Percentiles rank a stretch among this genome's conserved stretches.
Evolutionary conservation across 192 early-diverging fungal species (phyloP).

Genomic region (Coemansia nantahalensis): DNA sequence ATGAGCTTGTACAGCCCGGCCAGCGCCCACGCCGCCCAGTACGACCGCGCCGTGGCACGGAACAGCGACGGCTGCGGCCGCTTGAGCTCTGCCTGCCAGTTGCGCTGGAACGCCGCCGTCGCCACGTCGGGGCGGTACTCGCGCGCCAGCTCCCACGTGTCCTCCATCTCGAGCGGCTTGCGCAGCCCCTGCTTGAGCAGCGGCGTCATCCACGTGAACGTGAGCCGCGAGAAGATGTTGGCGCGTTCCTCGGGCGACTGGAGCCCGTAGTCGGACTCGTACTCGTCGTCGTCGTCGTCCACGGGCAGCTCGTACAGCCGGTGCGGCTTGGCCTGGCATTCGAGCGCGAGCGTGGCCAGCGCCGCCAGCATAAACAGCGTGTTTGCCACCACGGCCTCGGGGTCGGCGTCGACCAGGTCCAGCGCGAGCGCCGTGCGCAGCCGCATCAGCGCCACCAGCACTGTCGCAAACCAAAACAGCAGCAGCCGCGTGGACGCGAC

Average conservation of each 20-base stretch:
- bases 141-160: slow-evolving; percentile 70
- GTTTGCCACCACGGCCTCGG: slow-evolving; percentile 15
- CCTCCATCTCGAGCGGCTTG: slow-evolving; percentile 75
- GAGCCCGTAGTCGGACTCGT: slow-evolving; percentile 1
- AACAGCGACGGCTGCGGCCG: slow-evolving; percentile 70
- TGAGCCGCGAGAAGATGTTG: slow-evolving; percentile 77
- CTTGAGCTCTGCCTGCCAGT: slow-evolving; percentile 71
- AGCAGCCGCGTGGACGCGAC: slow-evolving; percentile 40
- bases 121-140: slow-evolving; percentile 66
- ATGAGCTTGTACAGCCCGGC: slow-evolving; percentile 76
- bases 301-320: slow-evolving; percentile 21
- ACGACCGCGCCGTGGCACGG: slow-evolving; percentile 60
- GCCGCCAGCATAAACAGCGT: slow-evolving; percentile 25
- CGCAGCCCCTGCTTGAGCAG: slow-evolving; percentile 76
- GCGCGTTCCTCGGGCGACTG: slow-evolving; percentile 72
- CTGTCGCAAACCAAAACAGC: slow-evolving; percentile 49
- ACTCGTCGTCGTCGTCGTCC: slow-evolving; percentile 25
- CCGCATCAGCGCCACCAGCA: slow-evolving; percentile 26
- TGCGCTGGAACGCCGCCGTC: slow-evolving; percentile 66
- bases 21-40: slow-evolving; percentile 68
- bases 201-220: slow-evolving; percentile 90
- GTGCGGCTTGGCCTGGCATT: slow-evolving; percentile 37
- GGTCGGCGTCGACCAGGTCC: slow-evolving; percentile 5
- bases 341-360: slow-evolving; percentile 26
- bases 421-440: slow-evolving; percentile 29